Conservation (phyloP, 2,329 filamentous ascomycete genomes). For the Mycosphaerella sp. region DNA sequence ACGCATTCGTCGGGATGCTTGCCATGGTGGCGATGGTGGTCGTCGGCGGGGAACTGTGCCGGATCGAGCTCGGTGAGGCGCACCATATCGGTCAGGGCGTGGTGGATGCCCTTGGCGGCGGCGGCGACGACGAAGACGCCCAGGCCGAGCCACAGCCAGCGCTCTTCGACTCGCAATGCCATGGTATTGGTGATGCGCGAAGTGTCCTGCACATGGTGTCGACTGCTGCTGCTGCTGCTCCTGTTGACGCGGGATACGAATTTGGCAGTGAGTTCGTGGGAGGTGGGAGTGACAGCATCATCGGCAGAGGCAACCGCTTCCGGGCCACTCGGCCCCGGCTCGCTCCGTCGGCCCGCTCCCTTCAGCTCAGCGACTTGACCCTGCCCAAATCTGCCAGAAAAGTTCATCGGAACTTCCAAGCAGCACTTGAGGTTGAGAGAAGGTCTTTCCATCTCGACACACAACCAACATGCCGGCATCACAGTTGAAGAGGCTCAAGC, state of each 20-base stretch:
- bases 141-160: constrained; percentile 43
- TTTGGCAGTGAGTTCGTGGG: background rate
- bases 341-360: background rate
- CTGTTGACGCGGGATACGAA: background rate
- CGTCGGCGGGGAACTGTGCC: constrained; percentile 66
- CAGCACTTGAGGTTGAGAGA: background rate
- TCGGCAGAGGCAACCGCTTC: background rate
- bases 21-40: constrained; percentile 67
- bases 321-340: background rate
- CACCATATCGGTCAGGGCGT: constrained; percentile 54
- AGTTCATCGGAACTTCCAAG: constrained; percentile 10
- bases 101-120: constrained; percentile 52
- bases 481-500: constrained; percentile 91
- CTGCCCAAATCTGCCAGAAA: constrained; percentile 13
- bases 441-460: background rate
- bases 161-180: constrained; percentile 30
- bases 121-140: constrained; percentile 53
- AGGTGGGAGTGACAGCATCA: background rate
- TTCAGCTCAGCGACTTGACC: constrained; percentile 2
- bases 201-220: background rate
- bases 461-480: constrained; percentile 70
- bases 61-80: constrained; percentile 59
- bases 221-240: background rate
- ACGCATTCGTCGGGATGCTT: constrained; percentile 31
- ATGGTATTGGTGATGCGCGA: constrained; percentile 6